Evolutionary conservation across 208 protist species (phyloP), one percentile per base, ranked within the genome.

Genomic region (Tetramitus jugosus): DNA sequence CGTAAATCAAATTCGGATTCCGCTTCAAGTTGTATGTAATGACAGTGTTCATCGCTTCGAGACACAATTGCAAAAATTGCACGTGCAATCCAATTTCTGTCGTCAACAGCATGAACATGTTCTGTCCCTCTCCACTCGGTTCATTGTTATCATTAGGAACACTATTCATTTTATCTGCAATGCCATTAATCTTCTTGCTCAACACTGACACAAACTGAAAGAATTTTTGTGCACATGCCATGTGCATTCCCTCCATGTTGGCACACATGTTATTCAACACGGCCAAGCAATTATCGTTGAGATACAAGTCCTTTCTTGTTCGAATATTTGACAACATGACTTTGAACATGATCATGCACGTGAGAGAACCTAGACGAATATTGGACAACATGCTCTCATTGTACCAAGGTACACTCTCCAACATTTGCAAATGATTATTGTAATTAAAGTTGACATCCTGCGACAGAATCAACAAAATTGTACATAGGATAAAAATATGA

Each of bases 291-390:
- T 29, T 45, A 26, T 46, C 49, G n/a, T 72, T 80, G 26, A 80
- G 46, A 46, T 79, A 80, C 35, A 67, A 35, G 31, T 80, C 78
- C 39, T 80, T 60, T 40, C 45, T 4, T 13, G 56, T n/a, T 53
- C 42, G 37, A 40, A 80, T 65, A 52, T 80, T 80, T 52, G 79
- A 79, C 6, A 79, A 43, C 29, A 80, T 31, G 3, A 80, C 61
- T 52, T 17, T 35, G 2, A 79, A 40, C 13, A 80, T 23, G 2
- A 80, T 37, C 4, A 79, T 31, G 40, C 68, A n/a, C 26, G 79
- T 33, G 3, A 80, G 61, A 53, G 45, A 69, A 26, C 74, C 78
- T 33, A 67, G 31, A 42, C n/a, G 40, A 67, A 80, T 60, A 4
- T 80, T 42, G 33, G 20, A 35, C 14, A 80, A 29, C 23, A 67